Evolutionary conservation across 257 asterid genomes (phyloP).

Genomic region (Solanum sparsipilum): DNA sequence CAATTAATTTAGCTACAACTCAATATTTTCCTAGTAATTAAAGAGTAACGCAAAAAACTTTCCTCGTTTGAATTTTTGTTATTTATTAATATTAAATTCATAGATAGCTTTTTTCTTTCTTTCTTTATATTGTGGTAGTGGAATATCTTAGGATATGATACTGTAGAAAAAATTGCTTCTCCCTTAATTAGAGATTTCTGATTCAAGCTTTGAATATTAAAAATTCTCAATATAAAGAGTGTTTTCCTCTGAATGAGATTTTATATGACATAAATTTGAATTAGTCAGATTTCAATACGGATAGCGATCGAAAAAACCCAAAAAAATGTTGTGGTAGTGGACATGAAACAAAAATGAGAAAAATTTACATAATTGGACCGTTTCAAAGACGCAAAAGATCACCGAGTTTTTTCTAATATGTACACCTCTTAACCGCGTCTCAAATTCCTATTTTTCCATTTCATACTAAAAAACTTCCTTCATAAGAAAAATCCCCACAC

Average conservation of each 20-base stretch:
- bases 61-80: not conserved
- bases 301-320: too few species aligned
- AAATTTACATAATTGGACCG: not conserved
- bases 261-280: rapidly evolving
- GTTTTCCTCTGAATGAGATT: too few species aligned
- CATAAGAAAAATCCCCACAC: constrained; percentile 34
- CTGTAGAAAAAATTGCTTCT: too few species aligned
- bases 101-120: not conserved
- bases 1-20: not conserved
- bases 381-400: not conserved
- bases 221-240: rapidly evolving
- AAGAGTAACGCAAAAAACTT: not conserved
- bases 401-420: not conserved
- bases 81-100: not conserved
- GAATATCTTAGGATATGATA: not conserved
- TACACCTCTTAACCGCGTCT: not conserved
- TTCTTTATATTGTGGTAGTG: not conserved
- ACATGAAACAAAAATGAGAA: not conserved
- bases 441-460: not conserved
- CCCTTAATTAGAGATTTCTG: not conserved
- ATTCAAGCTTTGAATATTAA: not conserved
- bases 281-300: rapidly evolving
- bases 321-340: not conserved
- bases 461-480: constrained; percentile 12
- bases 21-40: not conserved